A percentile compares a stretch with the other conserved stretches of the same genome.
These are phyloP conservation scores for Arthroderma sp. DNA, from an alignment of 2,329 filamentous ascomycete species.

Conservation along the genomic window DNA sequence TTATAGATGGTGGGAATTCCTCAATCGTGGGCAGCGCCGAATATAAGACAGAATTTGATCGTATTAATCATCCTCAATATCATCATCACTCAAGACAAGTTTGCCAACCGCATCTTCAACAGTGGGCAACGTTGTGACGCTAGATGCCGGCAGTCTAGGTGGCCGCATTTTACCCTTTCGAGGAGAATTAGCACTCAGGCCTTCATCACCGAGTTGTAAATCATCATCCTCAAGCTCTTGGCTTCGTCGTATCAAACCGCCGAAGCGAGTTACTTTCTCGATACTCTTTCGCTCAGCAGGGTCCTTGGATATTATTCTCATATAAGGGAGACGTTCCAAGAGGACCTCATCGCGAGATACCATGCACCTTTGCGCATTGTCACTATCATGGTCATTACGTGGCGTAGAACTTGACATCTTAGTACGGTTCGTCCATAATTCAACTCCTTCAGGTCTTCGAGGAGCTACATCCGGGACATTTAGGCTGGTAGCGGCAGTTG, in stretches of 20 bases:
- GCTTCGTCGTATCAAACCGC: conserved; percentile 41
- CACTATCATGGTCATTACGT: not conserved
- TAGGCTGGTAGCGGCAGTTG: conserved; percentile 33
- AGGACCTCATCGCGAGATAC: conserved; percentile 36
- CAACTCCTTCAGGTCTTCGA: conserved; percentile 21
- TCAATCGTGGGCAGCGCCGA: not conserved
- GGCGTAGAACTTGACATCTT: not conserved
- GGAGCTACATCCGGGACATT: conserved; percentile 18
- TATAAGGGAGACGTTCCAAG: conserved; percentile 77
- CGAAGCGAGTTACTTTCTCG: conserved; percentile 57
- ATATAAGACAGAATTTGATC: not conserved
- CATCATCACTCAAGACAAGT: conserved; percentile 66
- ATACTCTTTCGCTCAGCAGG: conserved; percentile 42
- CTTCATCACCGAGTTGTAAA: not conserved
- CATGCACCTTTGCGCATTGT: conserved; percentile 19
- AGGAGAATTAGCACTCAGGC: not conserved
- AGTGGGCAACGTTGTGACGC: conserved; percentile 11
- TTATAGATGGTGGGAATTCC: not conserved
- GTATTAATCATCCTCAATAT: conserved; percentile 54
- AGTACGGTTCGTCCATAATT: conserved; percentile 22
- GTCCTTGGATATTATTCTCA: conserved; percentile 49
- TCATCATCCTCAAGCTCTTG: conserved; percentile 35
- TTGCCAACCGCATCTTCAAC: conserved; percentile 47
- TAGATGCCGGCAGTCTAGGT: not conserved
- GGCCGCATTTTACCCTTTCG: conserved; percentile 6